Conservation (phyloP, 2,329 filamentous ascomycete genomes). For the Beauveria medogensis region DNA sequence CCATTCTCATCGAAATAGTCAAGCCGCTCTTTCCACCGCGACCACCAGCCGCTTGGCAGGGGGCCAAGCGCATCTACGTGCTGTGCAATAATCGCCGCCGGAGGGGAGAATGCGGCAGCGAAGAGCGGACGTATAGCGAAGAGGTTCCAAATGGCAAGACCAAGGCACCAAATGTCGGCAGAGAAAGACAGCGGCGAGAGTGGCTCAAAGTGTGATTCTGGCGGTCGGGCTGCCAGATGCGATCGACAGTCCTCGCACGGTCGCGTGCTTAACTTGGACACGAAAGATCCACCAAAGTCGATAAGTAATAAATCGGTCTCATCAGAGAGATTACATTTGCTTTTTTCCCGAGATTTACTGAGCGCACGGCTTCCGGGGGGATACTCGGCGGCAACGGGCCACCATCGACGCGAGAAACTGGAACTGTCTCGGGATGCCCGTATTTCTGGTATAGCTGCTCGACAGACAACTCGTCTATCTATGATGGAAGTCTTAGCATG, state of each 20-base stretch:
- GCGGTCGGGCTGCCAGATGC: conserved; percentile 11
- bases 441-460: conserved; percentile 23
- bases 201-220: conserved; percentile 8
- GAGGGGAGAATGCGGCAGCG: conserved; percentile 12
- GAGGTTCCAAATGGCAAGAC: conserved; percentile 17
- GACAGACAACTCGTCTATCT: conserved; percentile 21
- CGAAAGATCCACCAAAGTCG: conserved; percentile 27
- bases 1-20: background rate
- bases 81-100: conserved; percentile 16
- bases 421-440: conserved; percentile 20
- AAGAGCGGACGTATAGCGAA: conserved; percentile 17
- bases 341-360: background rate
- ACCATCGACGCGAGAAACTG: conserved; percentile 18
- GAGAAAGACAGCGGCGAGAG: conserved; percentile 5
- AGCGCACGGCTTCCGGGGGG: background rate
- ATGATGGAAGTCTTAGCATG: conserved; percentile 9
- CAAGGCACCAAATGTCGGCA: conserved; percentile 18
- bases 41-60: conserved; percentile 10
- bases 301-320: conserved; percentile 17
- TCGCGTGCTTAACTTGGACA: conserved; percentile 16
- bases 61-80: conserved; percentile 19
- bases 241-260: conserved; percentile 17
- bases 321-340: background rate
- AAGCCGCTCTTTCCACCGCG: conserved; percentile 7
- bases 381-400: background rate